Percentiles rank a stretch among this genome's conserved stretches.
Evolutionary conservation across 2,329 filamentous ascomycete species (phyloP).

Genomic region (Diaporthe velutina): DNA sequence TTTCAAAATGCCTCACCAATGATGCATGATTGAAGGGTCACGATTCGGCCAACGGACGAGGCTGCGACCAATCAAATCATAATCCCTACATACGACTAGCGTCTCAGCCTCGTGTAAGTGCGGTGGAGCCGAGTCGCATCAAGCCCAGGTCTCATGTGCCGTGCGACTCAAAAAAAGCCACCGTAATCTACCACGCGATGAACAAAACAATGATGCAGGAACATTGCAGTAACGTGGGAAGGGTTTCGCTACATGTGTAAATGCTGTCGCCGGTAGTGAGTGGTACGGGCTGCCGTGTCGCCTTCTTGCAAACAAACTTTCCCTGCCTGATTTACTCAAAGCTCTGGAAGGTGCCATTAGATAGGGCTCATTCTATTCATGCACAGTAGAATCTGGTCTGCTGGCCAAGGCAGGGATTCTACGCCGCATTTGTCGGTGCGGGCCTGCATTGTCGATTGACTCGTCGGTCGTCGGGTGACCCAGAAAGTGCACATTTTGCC

Average conservation of each 20-base stretch:
- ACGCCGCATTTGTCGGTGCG: not conserved
- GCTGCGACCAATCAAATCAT: not conserved
- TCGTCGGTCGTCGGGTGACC: not conserved
- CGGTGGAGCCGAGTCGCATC: not conserved
- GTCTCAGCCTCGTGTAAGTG: not conserved
- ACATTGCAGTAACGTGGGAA: not conserved
- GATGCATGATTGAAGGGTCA: not conserved
- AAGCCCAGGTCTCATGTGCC: not conserved
- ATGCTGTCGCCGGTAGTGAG: not conserved
- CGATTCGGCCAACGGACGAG: not conserved
- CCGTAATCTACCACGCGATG: not conserved
- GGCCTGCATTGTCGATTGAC: not conserved
- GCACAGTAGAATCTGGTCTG: not conserved
- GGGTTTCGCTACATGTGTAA: no score
- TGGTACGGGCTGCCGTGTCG: not conserved
- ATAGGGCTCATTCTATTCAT: not conserved
- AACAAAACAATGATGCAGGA: not conserved
- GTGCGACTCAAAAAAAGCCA: not conserved
- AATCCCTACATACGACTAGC: not conserved
- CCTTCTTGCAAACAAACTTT: not conserved
- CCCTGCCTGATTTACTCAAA: not conserved
- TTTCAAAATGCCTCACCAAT: not conserved
- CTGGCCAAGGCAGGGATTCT: not conserved
- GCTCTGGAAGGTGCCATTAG: not conserved
- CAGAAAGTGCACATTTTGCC: slow-evolving; percentile 2